Evolutionary conservation across 129 eudicot species (phyloP), one percentile per base, ranked within the genome.

Genomic region (Flaveria ramosissima): DNA sequence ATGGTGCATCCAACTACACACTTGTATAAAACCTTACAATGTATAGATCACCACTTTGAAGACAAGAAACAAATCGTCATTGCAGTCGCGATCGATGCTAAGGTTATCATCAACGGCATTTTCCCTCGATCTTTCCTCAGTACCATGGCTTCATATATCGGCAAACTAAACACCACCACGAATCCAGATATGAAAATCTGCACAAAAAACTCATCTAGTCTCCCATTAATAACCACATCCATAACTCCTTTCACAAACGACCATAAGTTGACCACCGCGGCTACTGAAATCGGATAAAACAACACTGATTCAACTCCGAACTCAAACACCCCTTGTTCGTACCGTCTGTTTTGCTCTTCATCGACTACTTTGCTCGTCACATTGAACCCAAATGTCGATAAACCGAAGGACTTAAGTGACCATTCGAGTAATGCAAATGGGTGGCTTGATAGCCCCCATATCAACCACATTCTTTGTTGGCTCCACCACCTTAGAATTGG

Each of bases 401-500:
- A 66, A 9, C 89, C 88, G 0, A 88, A 20, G 1, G 12, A 17
- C 56, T 83, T 83, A 20, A 75, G 68, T 16, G 73, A 19, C 78
- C 72, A 86, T 17, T 90, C 96, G 24, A 83, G 24, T 20, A 71
- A 47, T 26, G 78, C 88, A 45, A 90, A 86, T n/a, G 82, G 57
- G 77, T 43, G 77, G 52, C 82, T 61, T 2, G 91, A 65, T 4
- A 85, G 68, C 13, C 85, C 85, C 71, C 91, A 73, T 1, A 84
- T 68, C 32, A 88, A 75, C 91, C 93, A 86, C 85, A 86, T 84
- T 76, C 93, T 82, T 71, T 90, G 96, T 51, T 83, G 57, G 53
- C 75, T 90, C 89, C 93, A 88, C 93, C 91, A 90, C 78, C 85
- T 86, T 65, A 19, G 20, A 1, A 42, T 19, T 1, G 88, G 62